phyloP scores from a whole-genome alignment of 805 yeast genomes.

The Yamadazyma tumulicola region DNA sequence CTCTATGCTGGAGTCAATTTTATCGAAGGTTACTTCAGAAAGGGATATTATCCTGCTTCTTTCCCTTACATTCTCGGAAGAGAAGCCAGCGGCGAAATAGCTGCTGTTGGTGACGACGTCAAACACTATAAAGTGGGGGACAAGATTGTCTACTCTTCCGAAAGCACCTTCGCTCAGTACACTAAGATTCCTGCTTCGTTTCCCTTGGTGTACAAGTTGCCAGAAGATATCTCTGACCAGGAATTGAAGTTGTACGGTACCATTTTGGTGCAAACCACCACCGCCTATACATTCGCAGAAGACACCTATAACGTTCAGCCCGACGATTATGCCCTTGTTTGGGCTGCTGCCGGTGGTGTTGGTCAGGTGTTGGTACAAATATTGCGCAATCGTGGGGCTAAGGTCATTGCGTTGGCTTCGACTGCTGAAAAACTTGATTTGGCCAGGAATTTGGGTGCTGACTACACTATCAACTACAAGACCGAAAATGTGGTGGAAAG shows the following conservation, averaged over 20 bases:
- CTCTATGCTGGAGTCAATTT: constrained; percentile 76
- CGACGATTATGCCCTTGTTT: constrained; percentile 71
- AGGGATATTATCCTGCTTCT: constrained; percentile 64
- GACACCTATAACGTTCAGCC: constrained; percentile 65
- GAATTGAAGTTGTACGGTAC: constrained; percentile 57
- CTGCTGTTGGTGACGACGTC: constrained; percentile 59
- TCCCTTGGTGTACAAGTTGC: constrained; percentile 46
- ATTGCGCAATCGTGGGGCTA: constrained; percentile 62
- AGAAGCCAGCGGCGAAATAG: constrained; percentile 71
- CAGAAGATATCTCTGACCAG: constrained; percentile 45
- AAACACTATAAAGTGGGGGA: constrained; percentile 62
- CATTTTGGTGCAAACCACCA: constrained; percentile 65
- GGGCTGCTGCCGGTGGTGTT: constrained; percentile 97
- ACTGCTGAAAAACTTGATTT: constrained; percentile 63
- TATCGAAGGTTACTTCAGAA: constrained; percentile 80
- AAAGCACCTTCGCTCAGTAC: constrained; percentile 68
- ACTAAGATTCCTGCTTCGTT: constrained; percentile 42
- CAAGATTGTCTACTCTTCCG: constrained; percentile 55
- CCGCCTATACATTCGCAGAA: constrained; percentile 67
- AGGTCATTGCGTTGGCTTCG: constrained; percentile 82
- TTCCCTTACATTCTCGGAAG: constrained; percentile 69
- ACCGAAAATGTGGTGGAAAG: constrained; percentile 54
- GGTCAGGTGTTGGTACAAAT: constrained; percentile 73
- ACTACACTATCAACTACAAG: constrained; percentile 54
- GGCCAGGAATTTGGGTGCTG: constrained; percentile 75